Base-by-base conservation (phyloP, 306 rosid genomes). In the Vachellia collinsii region DNA sequence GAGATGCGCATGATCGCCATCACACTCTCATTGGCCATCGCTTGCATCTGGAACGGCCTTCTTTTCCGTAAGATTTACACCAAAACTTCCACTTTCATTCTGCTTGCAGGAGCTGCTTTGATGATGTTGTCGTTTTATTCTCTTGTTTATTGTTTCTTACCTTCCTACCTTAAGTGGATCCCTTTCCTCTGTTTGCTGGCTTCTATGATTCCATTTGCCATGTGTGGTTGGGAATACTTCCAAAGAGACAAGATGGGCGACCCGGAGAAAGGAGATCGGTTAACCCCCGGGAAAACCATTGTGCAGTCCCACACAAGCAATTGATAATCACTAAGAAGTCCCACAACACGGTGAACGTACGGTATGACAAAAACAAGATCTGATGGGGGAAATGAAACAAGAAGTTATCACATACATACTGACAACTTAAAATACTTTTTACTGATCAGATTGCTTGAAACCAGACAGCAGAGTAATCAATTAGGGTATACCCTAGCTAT, bases 81-180 rank as follows among this genome's bases (percentile, higher is more conserved):
- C 1, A 53, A 23, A 42, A 50, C 16, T 8, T 36, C 77, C 16
- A 70, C 25, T n/a, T 13, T 63, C 1, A 14, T 34, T 3, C 70
- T 53, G 6, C 4, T 70, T 4, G 13, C 11, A 10, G 77, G 69
- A 20, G 23, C 44, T 53, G 58, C 70, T 6, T 38, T 70, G 38
- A 70, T 56, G 48, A 41, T 43, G 25, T 0, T 64, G 5, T 58
- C 76, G 3, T 79, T 70, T 58, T 79, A 68, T 36, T 70, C 77
- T 20, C 72, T 56, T 46, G 23, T 79, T 4, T 61, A 36, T 11
- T 79, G 34, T 5, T 41, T 7, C 59, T 50, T 70, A 42, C 77
- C 77, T n/a, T 3, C 7, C 11, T 7, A n/a, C 4, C 64, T 69
- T 3, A 48, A 39, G 23, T 70, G 71, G 82, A 50, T 79, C n/a